Conservation (phyloP, 2,329 filamentous ascomycete genomes). For the Cryphonectria parasitica region DNA sequence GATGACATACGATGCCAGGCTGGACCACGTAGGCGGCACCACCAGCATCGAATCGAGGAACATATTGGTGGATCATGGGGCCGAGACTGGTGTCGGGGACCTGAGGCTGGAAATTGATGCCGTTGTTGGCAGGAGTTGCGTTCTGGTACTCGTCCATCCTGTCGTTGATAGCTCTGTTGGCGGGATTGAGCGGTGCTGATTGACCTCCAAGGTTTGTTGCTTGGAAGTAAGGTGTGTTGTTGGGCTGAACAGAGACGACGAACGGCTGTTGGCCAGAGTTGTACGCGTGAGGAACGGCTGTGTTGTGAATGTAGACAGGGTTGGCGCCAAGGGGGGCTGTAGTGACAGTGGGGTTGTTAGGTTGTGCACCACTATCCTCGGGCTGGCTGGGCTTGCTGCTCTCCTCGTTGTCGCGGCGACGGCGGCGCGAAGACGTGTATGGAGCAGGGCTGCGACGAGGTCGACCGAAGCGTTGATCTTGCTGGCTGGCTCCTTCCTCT, state of each 20-base stretch:
- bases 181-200: not conserved
- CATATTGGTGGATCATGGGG: conserved; percentile 58
- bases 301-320: conserved; percentile 30
- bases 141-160: conserved; percentile 46
- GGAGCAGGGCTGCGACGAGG: conserved; percentile 10
- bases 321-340: conserved; percentile 27
- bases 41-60: conserved; percentile 54
- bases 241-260: conserved; percentile 10
- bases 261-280: conserved; percentile 15
- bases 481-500: conserved; percentile 19
- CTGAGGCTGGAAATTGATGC: conserved; percentile 61
- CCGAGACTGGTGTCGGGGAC: conserved; percentile 62
- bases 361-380: not conserved
- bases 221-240: not conserved
- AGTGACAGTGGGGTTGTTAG: conserved; percentile 16
- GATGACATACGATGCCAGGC: conserved; percentile 28
- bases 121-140: conserved; percentile 45
- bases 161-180: not conserved
- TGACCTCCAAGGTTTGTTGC: conserved; percentile 16
- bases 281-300: not conserved
- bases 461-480: not conserved
- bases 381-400: not conserved
- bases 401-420: not conserved
- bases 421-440: conserved; percentile 3
- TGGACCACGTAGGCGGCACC: conserved; percentile 12